Base-by-base conservation (phyloP, 139 green algal species). In the Chlamydomonas incerta region DNA sequence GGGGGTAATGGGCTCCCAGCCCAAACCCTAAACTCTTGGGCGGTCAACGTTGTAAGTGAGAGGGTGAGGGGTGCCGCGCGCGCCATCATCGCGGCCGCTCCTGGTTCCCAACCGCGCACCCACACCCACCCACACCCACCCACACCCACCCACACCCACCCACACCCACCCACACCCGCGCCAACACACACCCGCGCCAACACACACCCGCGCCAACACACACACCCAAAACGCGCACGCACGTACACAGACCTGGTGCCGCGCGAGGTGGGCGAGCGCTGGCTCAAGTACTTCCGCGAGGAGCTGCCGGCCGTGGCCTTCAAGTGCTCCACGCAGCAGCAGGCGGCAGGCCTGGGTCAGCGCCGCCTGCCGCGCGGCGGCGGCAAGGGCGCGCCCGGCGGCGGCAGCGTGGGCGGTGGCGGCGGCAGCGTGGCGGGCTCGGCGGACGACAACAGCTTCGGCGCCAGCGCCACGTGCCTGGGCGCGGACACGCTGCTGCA, bases 211-310 rank as follows among this genome's bases (percentile, higher is more conserved):
- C 26, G 41, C 33, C 34, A 37, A n/a, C 71, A 34, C n/a, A n/a
- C n/a, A n/a, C n/a, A n/a, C n/a, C n/a, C n/a, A n/a, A n/a, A n/a
- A n/a, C n/a, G n/a, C n/a, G n/a, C n/a, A n/a, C n/a, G n/a, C n/a
- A n/a, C n/a, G n/a, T n/a, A n/a, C n/a, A n/a, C 93, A 97, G 96
- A 99, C 72, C 89, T 99, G 81, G 97, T 99, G 4, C 97, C 97
- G 0, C 91, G 93, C 1, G 95, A 98, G 77, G 94, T 95, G 28
- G 95, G 92, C 9, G 95, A 98, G 89, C 74, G 88, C 26, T 99
- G 98, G 98, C 92, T 99, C 62, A 97, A 96, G 87, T 96, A 98
- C 86, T 93, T 99, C 63, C 92, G 98, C 18, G 93, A 98, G 87
- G 97, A 99, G 92, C 92, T 98, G 76, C 98, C 98, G 1, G 92